Base-by-base conservation (phyloP, 306 rosid genomes). In the Oxytropis ochrocephala region DNA sequence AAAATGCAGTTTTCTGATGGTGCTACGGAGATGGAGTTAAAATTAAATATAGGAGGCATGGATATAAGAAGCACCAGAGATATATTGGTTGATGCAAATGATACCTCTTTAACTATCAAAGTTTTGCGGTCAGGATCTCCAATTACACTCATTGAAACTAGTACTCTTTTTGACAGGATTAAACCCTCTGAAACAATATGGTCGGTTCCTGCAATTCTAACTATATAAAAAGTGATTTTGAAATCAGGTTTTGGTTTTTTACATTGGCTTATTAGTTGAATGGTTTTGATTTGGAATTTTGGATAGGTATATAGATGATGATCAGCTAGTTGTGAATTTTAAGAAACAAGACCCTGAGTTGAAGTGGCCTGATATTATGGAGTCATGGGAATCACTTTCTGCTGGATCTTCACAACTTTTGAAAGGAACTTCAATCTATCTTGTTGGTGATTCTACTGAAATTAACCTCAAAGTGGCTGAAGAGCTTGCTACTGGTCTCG, bases 131-230 rank as follows among this genome's bases (percentile, higher is more conserved):
- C 78, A 50, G 97, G 92, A 51, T 85, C 90, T 52, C 75, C 72
- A 7, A 19, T 80, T 69, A 90, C 96, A n/a, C 83, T 91, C 36
- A 73, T 91, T 58, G 89, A 91, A 72, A 87, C 95, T 16, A 73
- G 80, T 82, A 76, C 78, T 14, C 88, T 91, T 60, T 94, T 91
- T 77, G 96, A 81, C 63, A 84, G 72, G 81, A 86, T 94, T 78
- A 87, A 88, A 84, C 87, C 99, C 66, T 71, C 90, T 17, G 96
- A 94, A 83, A 94, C 99, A 74, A 94, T 91, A 84, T 91, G 99
- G 97, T 87, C 69, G 67, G 85, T 35, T 24, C 3, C 29, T 85
- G 75, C 67, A 47, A 62, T 14, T 65, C 38, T 57, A 54, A 65
- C 12, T 48, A 44, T 17, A 60, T 59, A 19, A 33, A 38, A 38